Conservation (phyloP, 805 yeast genomes). For the Dipodascus geniculatus region DNA sequence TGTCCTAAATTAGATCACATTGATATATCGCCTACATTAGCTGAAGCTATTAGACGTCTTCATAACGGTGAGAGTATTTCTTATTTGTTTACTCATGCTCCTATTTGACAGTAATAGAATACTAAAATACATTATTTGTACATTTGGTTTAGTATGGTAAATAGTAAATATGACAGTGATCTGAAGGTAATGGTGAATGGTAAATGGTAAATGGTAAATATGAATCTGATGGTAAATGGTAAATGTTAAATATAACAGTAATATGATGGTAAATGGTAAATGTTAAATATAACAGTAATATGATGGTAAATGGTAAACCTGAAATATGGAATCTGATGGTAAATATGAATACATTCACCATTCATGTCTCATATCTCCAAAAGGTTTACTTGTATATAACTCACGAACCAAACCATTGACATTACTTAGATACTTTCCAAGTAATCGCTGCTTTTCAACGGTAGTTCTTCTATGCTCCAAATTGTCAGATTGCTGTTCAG, state of each 20-base stretch:
- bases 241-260: too few species aligned
- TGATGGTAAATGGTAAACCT: too few species aligned
- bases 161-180: too few species aligned
- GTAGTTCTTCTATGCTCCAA: slow-evolving; percentile 27
- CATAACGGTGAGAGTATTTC: slow-evolving; percentile 96
- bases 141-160: too few species aligned
- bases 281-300: too few species aligned
- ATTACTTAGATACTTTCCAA: slow-evolving; percentile 33
- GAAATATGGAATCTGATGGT: too few species aligned
- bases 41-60: slow-evolving; percentile 87
- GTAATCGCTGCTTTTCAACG: slow-evolving; percentile 33
- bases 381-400: slow-evolving; percentile 35
- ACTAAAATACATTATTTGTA: neutral
- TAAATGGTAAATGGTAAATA: too few species aligned
- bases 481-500: slow-evolving; percentile 13
- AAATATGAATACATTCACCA: too few species aligned
- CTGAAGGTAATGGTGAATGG: too few species aligned
- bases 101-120: slow-evolving; percentile 18
- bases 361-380: slow-evolving; percentile 36
- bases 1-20: slow-evolving; percentile 68
- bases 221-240: too few species aligned
- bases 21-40: slow-evolving; percentile 77
- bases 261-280: too few species aligned
- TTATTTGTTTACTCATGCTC: slow-evolving; percentile 67
- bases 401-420: slow-evolving; percentile 38